These are phyloP conservation scores for Monosporascus sp. DNA, from an alignment of 2,329 filamentous ascomycete species.

Conservation along the genomic window DNA sequence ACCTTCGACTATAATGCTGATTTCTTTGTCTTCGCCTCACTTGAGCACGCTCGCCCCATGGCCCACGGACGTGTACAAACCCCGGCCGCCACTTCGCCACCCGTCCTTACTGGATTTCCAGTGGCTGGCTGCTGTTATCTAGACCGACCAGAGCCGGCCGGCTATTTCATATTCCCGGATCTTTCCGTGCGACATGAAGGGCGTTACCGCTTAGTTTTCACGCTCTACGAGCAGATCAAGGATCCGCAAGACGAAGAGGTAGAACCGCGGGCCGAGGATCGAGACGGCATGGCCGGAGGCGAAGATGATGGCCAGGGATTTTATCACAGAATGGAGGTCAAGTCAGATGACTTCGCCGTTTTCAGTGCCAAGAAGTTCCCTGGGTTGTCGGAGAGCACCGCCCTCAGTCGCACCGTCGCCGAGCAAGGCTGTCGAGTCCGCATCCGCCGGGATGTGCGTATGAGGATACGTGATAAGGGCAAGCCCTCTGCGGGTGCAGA, in stretches of 20 bases:
- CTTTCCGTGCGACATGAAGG: slow-evolving; percentile 94
- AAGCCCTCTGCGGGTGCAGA: slow-evolving; percentile 47
- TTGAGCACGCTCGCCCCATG: slow-evolving; percentile 80
- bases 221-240: slow-evolving; percentile 90
- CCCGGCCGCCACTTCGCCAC: slow-evolving; percentile 62
- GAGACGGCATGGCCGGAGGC: slow-evolving; percentile 27
- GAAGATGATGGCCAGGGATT: slow-evolving; percentile 36
- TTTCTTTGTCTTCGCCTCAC: slow-evolving; percentile 92
- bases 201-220: slow-evolving; percentile 85
- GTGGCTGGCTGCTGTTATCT: slow-evolving; percentile 95
- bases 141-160: slow-evolving; percentile 72
- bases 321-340: slow-evolving; percentile 84
- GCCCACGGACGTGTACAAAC: slow-evolving; percentile 72
- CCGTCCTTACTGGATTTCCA: slow-evolving; percentile 88
- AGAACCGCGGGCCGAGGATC: slow-evolving; percentile 36
- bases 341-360: slow-evolving; percentile 80
- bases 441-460: slow-evolving; percentile 88
- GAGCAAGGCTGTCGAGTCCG: slow-evolving; percentile 96
- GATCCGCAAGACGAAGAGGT: slow-evolving; percentile 72
- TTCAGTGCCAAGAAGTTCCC: slow-evolving; percentile 99
- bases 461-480: slow-evolving; percentile 70
- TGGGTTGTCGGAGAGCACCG: slow-evolving; percentile 83
- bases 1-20: slow-evolving; percentile 94
- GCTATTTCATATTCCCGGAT: slow-evolving; percentile 98
- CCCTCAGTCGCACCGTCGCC: slow-evolving; percentile 81